phyloP scores from a whole-genome alignment of 345 rosid species.

The Pistacia integerrima region DNA sequence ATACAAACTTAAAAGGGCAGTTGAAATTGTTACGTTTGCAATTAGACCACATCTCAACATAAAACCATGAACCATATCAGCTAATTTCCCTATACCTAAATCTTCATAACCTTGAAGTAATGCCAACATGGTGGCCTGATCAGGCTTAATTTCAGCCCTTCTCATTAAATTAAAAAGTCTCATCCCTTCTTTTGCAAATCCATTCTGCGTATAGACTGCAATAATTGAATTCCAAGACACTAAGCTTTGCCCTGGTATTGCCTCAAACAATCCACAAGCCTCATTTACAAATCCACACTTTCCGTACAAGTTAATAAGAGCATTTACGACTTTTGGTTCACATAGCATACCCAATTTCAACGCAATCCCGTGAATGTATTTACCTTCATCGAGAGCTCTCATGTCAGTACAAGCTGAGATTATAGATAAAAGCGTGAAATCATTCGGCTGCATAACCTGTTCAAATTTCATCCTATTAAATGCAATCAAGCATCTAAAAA shows the following conservation, averaged over 20 bases:
- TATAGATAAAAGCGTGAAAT: constrained; percentile 52
- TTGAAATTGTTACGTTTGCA: constrained; percentile 33
- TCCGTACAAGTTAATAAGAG: constrained; percentile 62
- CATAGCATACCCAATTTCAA: constrained; percentile 46
- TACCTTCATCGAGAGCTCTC: constrained; percentile 45
- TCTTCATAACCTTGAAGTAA: constrained; percentile 56
- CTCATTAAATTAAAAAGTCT: constrained; percentile 44
- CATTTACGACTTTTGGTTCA: constrained; percentile 57
- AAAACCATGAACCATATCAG: constrained; percentile 53
- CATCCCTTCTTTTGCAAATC: constrained; percentile 44
- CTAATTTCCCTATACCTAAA: constrained; percentile 48
- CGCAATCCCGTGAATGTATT: constrained; percentile 54
- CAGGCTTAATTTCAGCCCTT: constrained; percentile 43
- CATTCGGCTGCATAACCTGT: constrained; percentile 44
- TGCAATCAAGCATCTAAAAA: constrained; percentile 33
- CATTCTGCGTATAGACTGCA: constrained; percentile 38
- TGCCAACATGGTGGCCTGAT: constrained; percentile 55
- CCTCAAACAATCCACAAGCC: constrained; percentile 48
- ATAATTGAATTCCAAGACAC: constrained; percentile 74
- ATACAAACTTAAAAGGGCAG: constrained; percentile 55
- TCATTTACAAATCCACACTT: constrained; percentile 40
- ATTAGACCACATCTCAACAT: constrained; percentile 37
- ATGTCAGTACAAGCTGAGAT: constrained; percentile 50
- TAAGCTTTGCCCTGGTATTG: constrained; percentile 42
- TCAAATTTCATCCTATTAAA: constrained; percentile 47